Evolutionary conservation across 306 rosid species (phyloP).

Genomic region (Castanea sativa): DNA sequence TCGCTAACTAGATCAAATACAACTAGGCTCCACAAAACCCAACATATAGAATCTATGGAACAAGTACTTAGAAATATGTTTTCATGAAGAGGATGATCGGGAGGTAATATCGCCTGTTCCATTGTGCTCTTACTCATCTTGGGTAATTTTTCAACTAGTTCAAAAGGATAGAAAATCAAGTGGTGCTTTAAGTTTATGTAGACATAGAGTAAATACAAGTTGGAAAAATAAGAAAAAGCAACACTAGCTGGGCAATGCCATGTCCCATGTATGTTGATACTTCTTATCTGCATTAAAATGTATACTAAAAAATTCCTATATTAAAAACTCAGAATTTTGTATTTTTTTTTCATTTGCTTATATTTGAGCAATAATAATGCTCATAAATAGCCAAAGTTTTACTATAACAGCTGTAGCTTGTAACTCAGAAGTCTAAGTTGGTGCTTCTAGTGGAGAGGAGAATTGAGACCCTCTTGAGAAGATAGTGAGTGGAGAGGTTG

Average conservation of each 20-base stretch:
- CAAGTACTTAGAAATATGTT: no score
- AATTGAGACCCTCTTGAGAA: conserved; percentile 59
- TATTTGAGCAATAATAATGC: neutral
- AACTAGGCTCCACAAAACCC: no score
- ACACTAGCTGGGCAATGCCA: conserved; percentile 16
- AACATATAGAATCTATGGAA: no score
- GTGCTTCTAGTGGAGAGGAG: conserved; percentile 41
- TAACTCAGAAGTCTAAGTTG: conserved; percentile 3
- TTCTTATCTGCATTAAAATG: conserved; percentile 24
- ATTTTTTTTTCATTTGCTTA: neutral
- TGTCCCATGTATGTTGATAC: conserved; percentile 14
- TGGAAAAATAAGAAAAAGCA: neutral
- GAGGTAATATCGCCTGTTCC: no score
- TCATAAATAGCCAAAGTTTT: neutral
- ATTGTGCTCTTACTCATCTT: no score
- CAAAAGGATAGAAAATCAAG: neutral
- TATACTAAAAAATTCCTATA: conserved; percentile 11
- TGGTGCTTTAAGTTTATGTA: neutral
- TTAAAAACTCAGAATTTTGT: neutral
- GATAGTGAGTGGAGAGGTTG: conserved; percentile 48
- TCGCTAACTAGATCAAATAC: no score
- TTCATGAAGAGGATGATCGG: no score
- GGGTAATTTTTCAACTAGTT: no score
- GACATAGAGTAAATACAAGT: neutral
- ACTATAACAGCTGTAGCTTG: neutral